These are phyloP conservation scores for Haematococcus sp. DNA, from an alignment of 139 green algal species.

Conservation along the genomic window DNA sequence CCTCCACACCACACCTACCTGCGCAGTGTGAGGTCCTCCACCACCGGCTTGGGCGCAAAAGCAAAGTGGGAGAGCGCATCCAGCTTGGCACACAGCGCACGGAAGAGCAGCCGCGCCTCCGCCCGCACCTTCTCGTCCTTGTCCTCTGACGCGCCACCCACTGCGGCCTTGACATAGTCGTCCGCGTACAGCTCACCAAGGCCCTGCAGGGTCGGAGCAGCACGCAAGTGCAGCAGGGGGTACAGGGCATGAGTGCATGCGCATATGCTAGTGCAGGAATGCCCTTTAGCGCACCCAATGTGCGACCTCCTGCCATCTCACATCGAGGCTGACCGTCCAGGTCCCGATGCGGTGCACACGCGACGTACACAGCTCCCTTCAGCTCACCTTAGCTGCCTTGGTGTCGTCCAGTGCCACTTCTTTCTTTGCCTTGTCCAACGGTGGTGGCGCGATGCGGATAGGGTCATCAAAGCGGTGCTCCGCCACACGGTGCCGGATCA, in stretches of 20 bases:
- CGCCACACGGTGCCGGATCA: slow-evolving; percentile 80
- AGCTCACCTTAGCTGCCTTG: slow-evolving; percentile 49
- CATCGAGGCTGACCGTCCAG: no score
- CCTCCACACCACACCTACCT: not conserved
- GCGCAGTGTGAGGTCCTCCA: slow-evolving; percentile 76
- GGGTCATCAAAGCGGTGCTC: slow-evolving; percentile 72
- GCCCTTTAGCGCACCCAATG: no score
- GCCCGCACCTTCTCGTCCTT: slow-evolving; percentile 48
- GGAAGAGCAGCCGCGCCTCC: slow-evolving; percentile 68
- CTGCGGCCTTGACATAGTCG: slow-evolving; percentile 55
- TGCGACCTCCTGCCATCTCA: not conserved
- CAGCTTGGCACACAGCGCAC: slow-evolving; percentile 77
- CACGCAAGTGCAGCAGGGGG: not conserved
- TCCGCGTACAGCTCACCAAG: slow-evolving; percentile 84
- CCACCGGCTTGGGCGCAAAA: slow-evolving; percentile 85
- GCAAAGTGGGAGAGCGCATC: slow-evolving; percentile 90
- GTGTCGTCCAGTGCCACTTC: slow-evolving; percentile 75
- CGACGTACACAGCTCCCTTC: not conserved
- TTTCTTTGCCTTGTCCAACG: slow-evolving; percentile 50
- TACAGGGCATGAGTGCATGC: not conserved
- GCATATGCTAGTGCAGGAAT: no score
- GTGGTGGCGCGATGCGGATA: slow-evolving; percentile 57
- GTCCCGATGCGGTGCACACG: no score
- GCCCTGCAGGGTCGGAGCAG: slow-evolving; percentile 36
- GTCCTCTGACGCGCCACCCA: slow-evolving; percentile 34